These are phyloP conservation scores for Cercospora citrullina DNA, from an alignment of 2,329 filamentous ascomycete species.

Conservation along the genomic window DNA sequence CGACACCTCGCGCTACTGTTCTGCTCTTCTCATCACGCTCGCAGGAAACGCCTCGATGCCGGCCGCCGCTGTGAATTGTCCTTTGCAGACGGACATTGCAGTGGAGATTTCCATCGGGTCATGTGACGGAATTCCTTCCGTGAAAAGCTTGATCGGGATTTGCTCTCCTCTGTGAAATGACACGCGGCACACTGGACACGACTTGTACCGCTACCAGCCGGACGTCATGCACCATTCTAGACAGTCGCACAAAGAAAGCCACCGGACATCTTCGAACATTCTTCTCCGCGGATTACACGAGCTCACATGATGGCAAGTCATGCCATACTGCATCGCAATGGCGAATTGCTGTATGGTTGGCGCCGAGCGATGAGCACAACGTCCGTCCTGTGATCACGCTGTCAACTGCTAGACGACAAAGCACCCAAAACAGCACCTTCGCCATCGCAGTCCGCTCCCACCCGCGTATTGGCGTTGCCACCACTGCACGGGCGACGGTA, in stretches of 20 bases:
- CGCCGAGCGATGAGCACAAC: neutral
- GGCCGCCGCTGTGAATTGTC: too few relatives aligned
- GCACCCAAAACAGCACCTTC: neutral
- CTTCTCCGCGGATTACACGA: slow-evolving; percentile 16
- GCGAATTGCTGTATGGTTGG: neutral
- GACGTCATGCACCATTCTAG: neutral
- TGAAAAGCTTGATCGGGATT: neutral
- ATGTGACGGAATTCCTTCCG: neutral
- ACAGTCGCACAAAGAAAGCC: neutral
- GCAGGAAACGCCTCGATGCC: too few relatives aligned
- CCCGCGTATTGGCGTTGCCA: neutral
- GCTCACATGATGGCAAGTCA: slow-evolving; percentile 2
- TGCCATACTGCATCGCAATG: neutral
- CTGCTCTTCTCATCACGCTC: too few relatives aligned
- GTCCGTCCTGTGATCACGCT: neutral
- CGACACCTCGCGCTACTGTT: too few relatives aligned
- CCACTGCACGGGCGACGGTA: neutral
- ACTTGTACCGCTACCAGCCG: slow-evolving; percentile 5
- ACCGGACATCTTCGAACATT: neutral
- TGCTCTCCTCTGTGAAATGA: neutral
- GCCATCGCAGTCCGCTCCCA: neutral
- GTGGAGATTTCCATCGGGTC: neutral
- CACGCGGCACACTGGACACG: neutral
- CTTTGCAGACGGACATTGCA: too few relatives aligned
- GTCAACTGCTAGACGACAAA: neutral